These are phyloP conservation scores for Pyrenochaeta sp. DNA, from an alignment of 2,329 filamentous ascomycete genomes.

Conservation along the genomic window DNA sequence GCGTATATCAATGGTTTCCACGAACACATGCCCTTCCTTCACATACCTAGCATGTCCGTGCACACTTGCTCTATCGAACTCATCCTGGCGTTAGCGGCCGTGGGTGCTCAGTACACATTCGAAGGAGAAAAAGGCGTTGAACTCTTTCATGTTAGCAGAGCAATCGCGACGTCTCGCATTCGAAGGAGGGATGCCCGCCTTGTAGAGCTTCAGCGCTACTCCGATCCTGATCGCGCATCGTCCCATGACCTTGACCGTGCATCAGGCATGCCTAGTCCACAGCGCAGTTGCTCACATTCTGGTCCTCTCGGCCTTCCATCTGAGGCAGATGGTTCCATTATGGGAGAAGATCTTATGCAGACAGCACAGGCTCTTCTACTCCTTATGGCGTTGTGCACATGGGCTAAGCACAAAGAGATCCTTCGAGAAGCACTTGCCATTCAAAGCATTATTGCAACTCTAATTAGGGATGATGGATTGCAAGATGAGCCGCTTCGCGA, in stretches of 20 bases:
- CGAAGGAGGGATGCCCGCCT: constrained; percentile 59
- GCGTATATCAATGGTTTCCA: constrained; percentile 75
- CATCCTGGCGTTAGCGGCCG: constrained; percentile 71
- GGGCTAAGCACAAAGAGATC: constrained; percentile 66
- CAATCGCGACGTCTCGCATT: constrained; percentile 62
- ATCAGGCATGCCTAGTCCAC: constrained; percentile 24
- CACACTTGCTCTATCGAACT: constrained; percentile 73
- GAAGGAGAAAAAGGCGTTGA: constrained; percentile 62
- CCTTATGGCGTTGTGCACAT: constrained; percentile 68
- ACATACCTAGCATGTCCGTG: constrained; percentile 71
- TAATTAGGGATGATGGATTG: constrained; percentile 64
- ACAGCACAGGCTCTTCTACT: constrained; percentile 71
- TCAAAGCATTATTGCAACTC: constrained; percentile 64
- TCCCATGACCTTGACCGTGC: constrained; percentile 23
- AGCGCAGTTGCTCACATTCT: constrained; percentile 26
- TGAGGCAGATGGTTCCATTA: constrained; percentile 22
- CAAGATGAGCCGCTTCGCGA: constrained; percentile 63
- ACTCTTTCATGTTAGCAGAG: constrained; percentile 65
- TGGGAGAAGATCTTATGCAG: constrained; percentile 60
- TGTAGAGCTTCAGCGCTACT: constrained; percentile 35
- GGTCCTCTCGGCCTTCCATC: constrained; percentile 39
- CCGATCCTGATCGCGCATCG: constrained; percentile 29
- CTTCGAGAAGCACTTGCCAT: constrained; percentile 66
- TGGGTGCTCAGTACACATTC: constrained; percentile 71
- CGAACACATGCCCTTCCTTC: constrained; percentile 68